Evolutionary conservation across 495 filamentous ascomycete species (phyloP), one percentile per base, ranked within the genome.

Genomic region (Penicillium maclennaniae): DNA sequence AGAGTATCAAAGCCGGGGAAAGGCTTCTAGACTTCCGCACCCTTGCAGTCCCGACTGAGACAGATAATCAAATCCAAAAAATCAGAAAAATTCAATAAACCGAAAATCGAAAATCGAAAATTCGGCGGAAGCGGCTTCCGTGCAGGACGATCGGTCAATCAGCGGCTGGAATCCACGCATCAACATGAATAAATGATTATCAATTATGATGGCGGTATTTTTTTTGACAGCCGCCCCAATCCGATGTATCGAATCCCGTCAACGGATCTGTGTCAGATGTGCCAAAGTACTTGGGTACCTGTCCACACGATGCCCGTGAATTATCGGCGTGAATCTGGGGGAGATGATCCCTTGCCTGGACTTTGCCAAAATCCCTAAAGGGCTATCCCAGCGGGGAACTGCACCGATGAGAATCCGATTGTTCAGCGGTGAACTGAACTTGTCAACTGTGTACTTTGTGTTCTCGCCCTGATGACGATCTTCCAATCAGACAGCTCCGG

Each of bases 21-120:
- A 58, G 61, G 48, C 61, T 67, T 67, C 63, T 67, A 67, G 63
- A 62, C 58, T 59, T 43, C 63, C 60, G 51, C 44, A 63, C 63
- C 63, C 63, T 66, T 66, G 60, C 63, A 66, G 60, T 34, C 45
- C 39, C 41, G 46, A 51, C 45, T 55, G 51, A 58, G 54, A 62
- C 52, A 60, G 55, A 44, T 49, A 47, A 44, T 4, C 46, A 52
- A n/a, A 31, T 41, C 45, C 43, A 31, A 39, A 26, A 41, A n/a
- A 27, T 42, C 36, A 28, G 46, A 21, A 43, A 58, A 44, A 53
- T 44, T 49, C 4, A 49, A 52, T 12, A 31, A 45, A 45, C 44
- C 25, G 31, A 36, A 41, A n/a, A 27, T 42, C 36, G 23, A 49
- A 21, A 43, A 45, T 26, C 28, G 45, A 56, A 31, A 49, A 50